These are phyloP conservation scores for Boletus sp. DNA, from an alignment of 1,284 basidiomycete genomes.

Conservation along the genomic window DNA sequence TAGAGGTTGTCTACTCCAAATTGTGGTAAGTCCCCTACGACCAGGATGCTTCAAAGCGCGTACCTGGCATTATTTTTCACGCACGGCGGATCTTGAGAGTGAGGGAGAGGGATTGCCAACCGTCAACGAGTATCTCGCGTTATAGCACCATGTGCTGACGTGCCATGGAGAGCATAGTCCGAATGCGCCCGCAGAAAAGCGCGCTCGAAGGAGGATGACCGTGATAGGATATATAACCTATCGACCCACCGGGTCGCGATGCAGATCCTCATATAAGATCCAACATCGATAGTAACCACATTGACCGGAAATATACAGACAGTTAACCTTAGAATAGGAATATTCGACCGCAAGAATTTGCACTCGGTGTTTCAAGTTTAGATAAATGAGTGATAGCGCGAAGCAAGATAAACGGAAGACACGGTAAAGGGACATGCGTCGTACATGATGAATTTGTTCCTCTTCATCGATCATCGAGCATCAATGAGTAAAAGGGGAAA, in stretches of 20 bases:
- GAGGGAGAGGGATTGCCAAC: background rate
- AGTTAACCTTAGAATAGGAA: slow-evolving; percentile 12
- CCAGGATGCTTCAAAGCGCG: background rate
- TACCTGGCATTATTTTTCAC: slow-evolving; percentile 19
- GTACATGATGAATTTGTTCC: slow-evolving; percentile 14
- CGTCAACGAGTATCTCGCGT: background rate
- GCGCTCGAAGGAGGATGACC: slow-evolving; percentile 11
- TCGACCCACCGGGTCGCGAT: slow-evolving; percentile 8
- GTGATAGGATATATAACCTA: slow-evolving; percentile 30
- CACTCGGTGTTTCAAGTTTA: slow-evolving; percentile 27
- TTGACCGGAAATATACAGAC: slow-evolving; percentile 13
- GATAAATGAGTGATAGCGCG: slow-evolving; percentile 29
- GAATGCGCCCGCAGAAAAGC: slow-evolving; percentile 2
- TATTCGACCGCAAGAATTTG: slow-evolving; percentile 14
- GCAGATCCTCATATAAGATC: slow-evolving; percentile 23
- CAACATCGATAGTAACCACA: background rate
- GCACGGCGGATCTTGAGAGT: background rate
- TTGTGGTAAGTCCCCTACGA: background rate
- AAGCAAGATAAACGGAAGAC: slow-evolving; percentile 19
- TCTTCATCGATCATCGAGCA: slow-evolving; percentile 22
- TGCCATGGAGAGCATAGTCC: slow-evolving; percentile 12
- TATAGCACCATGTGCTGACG: slow-evolving; percentile 6
- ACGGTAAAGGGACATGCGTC: slow-evolving; percentile 10
- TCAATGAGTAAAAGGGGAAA: slow-evolving; percentile 39
- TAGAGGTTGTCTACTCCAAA: slow-evolving; percentile 5